Base-by-base conservation (phyloP, 2,329 filamentous ascomycete genomes). In the Coniochaeta sp. region DNA sequence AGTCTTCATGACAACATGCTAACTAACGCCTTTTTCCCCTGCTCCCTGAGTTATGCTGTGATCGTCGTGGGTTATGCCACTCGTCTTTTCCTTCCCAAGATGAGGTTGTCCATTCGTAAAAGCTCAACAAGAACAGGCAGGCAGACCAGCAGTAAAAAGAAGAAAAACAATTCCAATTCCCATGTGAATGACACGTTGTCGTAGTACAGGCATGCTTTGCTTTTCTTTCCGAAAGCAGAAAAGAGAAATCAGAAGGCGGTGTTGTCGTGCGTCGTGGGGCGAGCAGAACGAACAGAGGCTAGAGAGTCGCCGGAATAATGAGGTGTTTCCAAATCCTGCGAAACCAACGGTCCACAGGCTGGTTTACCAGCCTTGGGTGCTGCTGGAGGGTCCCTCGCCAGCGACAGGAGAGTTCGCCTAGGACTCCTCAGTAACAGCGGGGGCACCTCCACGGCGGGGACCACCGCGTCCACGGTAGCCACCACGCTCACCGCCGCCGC, bases 381-480 rank as follows among this genome's bases (percentile, higher is more conserved):
- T n/a, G n/a, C n/a, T n/a, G n/a, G n/a, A n/a, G n/a, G n/a, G n/a
- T n/a, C n/a, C n/a, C n/a, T n/a, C n/a, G n/a, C n/a, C n/a, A n/a
- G n/a, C n/a, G n/a, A n/a, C n/a, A n/a, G 5, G 18, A 12, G 18
- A 26, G 20, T 22, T 13, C 38, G 38, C 12, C 50, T 51, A 51
- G 20, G 50, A 48, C 50, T 48, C 50, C 16, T 51, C 38, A 22
- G 38, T 22, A 12, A 22, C 38, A 4, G 33, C 33, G 13, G 38
- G 38, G 10, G 38, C 50, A 35, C 40, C 50, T 8, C 28, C 50
- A 12, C 50, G 38, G 13, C 50, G 50, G 5, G 50, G 50, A 12
- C 40, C 50, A 16, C 50, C 38, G 27, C 79, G 72, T 27, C 78
- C 77, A 52, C 80, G 72, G 57, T 69, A 68, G 48, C 76, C 72